Evolutionary conservation across 495 filamentous ascomycete genomes (phyloP).

Genomic region (Chaetomium tenue): DNA sequence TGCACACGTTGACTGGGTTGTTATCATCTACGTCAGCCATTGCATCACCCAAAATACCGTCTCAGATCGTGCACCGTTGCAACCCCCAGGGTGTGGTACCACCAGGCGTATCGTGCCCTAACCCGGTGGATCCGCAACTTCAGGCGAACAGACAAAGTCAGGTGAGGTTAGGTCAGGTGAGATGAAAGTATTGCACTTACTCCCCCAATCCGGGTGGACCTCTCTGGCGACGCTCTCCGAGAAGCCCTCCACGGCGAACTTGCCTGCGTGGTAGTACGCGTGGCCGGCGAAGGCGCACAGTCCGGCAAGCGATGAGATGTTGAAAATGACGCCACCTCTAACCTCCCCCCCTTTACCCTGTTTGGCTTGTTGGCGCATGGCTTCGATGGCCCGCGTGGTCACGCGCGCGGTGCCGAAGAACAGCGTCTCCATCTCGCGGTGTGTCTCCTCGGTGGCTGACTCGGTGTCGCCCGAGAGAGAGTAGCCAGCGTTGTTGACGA

Average conservation of each 20-base stretch:
- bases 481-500: slow-evolving; percentile 58
- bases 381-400: slow-evolving; percentile 43
- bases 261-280: slow-evolving; percentile 56
- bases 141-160: no score
- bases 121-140: no score
- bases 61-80: no score
- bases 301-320: slow-evolving; percentile 55
- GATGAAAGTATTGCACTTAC: not conserved
- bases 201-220: slow-evolving; percentile 51
- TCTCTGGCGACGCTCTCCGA: slow-evolving; percentile 54
- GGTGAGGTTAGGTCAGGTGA: no score
- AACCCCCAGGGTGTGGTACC: no score
- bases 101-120: no score
- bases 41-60: no score
- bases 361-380: slow-evolving; percentile 38
- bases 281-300: slow-evolving; percentile 45
- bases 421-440: slow-evolving; percentile 50
- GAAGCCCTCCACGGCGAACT: slow-evolving; percentile 57
- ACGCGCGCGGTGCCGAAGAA: slow-evolving; percentile 54
- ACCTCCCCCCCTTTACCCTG: slow-evolving; percentile 12
- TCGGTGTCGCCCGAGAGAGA: slow-evolving; percentile 49
- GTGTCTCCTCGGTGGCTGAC: slow-evolving; percentile 43
- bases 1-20: slow-evolving; percentile 43
- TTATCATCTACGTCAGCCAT: not conserved
- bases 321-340: slow-evolving; percentile 52